Conservation (phyloP, 2,329 filamentous ascomycete genomes). For the Trichoderma hamatum region DNA sequence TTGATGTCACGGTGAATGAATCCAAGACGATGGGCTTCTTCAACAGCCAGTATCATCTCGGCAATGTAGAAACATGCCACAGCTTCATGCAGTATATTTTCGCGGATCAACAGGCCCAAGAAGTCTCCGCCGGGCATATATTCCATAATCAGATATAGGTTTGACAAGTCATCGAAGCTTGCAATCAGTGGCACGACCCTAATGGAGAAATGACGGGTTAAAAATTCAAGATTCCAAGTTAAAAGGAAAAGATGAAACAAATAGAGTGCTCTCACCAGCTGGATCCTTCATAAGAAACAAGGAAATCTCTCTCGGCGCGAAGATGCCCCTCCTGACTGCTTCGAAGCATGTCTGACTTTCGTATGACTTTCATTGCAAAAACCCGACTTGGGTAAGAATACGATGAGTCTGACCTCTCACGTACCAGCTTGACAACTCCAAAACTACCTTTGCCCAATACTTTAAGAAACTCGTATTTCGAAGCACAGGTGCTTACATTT, state of each 20-base stretch:
- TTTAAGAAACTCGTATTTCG: slow-evolving; percentile 74
- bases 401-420: slow-evolving; percentile 55
- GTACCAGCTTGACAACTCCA: slow-evolving; percentile 85
- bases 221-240: not conserved
- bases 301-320: slow-evolving; percentile 86
- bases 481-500: slow-evolving; percentile 28
- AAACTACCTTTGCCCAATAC: slow-evolving; percentile 93
- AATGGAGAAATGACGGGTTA: not conserved
- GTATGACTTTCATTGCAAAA: slow-evolving; percentile 96
- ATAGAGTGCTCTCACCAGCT: slow-evolving; percentile 61
- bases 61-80: slow-evolving; percentile 86
- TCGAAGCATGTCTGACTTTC: slow-evolving; percentile 88
- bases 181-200: slow-evolving; percentile 85
- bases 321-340: slow-evolving; percentile 92
- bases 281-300: slow-evolving; percentile 86
- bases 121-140: slow-evolving; percentile 98
- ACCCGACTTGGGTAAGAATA: slow-evolving; percentile 54
- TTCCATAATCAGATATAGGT: slow-evolving; percentile 94
- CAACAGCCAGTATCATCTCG: slow-evolving; percentile 94
- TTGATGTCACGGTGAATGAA: slow-evolving; percentile 98
- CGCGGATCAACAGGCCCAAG: slow-evolving; percentile 79
- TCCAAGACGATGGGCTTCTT: slow-evolving; percentile 82
- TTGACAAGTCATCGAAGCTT: slow-evolving; percentile 83
- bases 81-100: slow-evolving; percentile 78
- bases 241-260: not conserved